Evolutionary conservation across 306 rosid genomes (phyloP).

Genomic region (Mimosa bimucronata): DNA sequence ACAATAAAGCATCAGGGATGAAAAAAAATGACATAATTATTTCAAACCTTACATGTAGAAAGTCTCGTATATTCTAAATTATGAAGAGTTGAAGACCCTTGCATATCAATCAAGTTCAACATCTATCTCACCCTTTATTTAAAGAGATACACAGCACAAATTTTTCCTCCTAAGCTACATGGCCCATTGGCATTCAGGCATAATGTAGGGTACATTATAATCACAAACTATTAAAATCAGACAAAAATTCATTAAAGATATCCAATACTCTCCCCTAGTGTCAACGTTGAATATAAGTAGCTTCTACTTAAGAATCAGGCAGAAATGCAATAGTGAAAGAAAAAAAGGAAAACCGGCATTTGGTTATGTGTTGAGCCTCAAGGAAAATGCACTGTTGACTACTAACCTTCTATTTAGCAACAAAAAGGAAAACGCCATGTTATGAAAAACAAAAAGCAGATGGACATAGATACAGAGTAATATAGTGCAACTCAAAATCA

Average conservation of each 20-base stretch:
- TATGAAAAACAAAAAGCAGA: neutral
- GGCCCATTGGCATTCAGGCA: neutral
- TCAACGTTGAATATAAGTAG: neutral
- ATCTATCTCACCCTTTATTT: neutral
- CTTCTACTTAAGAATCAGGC: no score
- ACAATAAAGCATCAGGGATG: no score
- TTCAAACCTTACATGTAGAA: neutral
- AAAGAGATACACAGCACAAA: neutral
- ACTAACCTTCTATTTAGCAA: neutral
- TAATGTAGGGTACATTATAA: neutral
- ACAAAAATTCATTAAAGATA: neutral
- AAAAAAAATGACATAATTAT: neutral
- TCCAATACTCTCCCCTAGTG: neutral
- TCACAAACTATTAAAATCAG: neutral
- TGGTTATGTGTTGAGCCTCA: neutral
- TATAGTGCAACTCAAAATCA: constrained; percentile 25
- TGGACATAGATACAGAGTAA: neutral
- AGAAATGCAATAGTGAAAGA: neutral
- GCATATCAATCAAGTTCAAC: neutral
- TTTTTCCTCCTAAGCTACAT: neutral
- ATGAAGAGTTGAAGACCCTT: neutral
- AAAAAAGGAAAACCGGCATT: neutral
- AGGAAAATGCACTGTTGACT: neutral
- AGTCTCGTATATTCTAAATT: neutral
- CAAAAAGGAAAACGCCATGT: neutral